Base-by-base conservation (phyloP, 140 eudicot genomes). In the Flaveria floridana region DNA sequence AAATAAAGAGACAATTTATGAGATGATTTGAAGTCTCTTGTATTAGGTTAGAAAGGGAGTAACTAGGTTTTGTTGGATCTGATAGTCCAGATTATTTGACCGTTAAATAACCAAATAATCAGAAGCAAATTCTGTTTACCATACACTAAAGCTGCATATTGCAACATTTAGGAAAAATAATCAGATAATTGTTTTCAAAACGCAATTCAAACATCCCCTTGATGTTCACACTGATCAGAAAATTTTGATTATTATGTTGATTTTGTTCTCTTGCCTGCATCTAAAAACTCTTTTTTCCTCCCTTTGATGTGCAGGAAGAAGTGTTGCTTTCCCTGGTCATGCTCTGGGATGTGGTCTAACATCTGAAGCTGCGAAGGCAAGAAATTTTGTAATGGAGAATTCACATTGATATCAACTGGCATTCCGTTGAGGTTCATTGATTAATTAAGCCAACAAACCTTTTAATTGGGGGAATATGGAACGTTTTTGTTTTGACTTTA, bases 291-390 rank as follows among this genome's bases (percentile, higher is more conserved):
- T 2, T 37, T 65, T 37, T 65, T 65, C 48, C 37, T 51, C 0
- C 50, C 15, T 56, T 63, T 21, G 23, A 39, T 41, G 11, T 78
- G 61, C 85, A 94, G 99, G 99, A 79, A 82, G 95, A 73, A 94
- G 99, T 82, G 99, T 94, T 72, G 99, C 99, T 85, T 94, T 90
- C 74, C 99, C 99, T 70, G 99, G 99, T 52, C 97, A 90, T 85
- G 86, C 99, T 77, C 67, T 94, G 84, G 99, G 99, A 65, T 77
- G 87, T 71, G 99, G 99, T 81, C 81, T 94, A 74, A 90, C 95
- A 46, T 79, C 92, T 65, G 86, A 88, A 56, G 97, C 99, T 81
- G 99, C 99, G 53, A 82, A 91, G 94, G 99, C 92, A 89, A 82
- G 98, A 80, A 79, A 81, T 65, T 75, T 76, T 80, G 79, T 81